Percentiles rank a stretch among this genome's conserved stretches.
phyloP scores from a whole-genome alignment of 371 early-diverging fungal genomes.

The Rhizopus sp. region DNA sequence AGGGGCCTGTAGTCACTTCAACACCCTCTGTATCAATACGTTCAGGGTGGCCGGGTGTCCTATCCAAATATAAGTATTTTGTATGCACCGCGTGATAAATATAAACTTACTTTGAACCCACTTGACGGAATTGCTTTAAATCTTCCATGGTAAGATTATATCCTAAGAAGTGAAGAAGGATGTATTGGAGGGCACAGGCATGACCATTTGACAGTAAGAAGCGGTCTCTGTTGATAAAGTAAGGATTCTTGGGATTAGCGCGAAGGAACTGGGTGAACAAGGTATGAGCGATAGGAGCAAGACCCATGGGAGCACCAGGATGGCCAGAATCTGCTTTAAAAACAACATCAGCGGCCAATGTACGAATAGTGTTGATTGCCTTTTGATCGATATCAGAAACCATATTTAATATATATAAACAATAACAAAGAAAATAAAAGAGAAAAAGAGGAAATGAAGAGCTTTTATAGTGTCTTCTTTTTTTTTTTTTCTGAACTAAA shows the following conservation, averaged over 20 bases:
- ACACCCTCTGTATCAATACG: conserved; percentile 84
- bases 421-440: conserved; percentile 4
- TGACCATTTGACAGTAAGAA: conserved; percentile 99
- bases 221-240: conserved; percentile 95
- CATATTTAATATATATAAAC: conserved; percentile 12
- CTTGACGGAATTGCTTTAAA: conserved; percentile 92
- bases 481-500: conserved; percentile 3
- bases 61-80: conserved; percentile 17
- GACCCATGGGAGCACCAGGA: conserved; percentile 98
- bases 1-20: conserved; percentile 99
- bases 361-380: conserved; percentile 90
- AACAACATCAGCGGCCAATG: conserved; percentile 91
- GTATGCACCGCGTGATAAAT: background rate
- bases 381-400: conserved; percentile 23
- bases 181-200: conserved; percentile 95
- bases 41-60: conserved; percentile 97
- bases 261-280: conserved; percentile 84
- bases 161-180: conserved; percentile 88
- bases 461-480: conserved; percentile 2
- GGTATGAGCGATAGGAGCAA: conserved; percentile 92
- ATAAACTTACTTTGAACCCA: conserved; percentile 50
- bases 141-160: conserved; percentile 92
- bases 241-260: conserved; percentile 83
- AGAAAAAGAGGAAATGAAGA: background rate
- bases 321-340: conserved; percentile 96